Conservation (phyloP, 305 asterid genomes). For the Ruellia speciosa region DNA sequence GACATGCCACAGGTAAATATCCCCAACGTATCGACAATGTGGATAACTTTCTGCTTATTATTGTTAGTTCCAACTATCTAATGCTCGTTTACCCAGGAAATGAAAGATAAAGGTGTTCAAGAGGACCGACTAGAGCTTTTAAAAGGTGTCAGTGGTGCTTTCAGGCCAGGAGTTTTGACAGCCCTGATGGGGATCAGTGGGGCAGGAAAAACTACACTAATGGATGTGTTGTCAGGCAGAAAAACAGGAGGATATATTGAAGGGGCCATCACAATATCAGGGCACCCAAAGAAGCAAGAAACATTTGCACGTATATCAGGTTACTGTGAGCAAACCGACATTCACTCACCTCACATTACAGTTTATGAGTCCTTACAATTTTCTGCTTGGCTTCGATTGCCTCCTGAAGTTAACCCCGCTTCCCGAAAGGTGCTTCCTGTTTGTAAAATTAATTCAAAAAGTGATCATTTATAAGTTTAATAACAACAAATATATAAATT, state of each 20-base stretch:
- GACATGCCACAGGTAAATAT: slow-evolving; percentile 79
- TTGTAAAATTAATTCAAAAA: not conserved
- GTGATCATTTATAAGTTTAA: not conserved
- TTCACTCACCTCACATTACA: slow-evolving; percentile 91
- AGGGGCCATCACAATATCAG: slow-evolving; percentile 69
- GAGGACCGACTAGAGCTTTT: slow-evolving; percentile 64
- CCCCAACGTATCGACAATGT: no score
- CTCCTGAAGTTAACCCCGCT: slow-evolving; percentile 53
- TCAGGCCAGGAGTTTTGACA: slow-evolving; percentile 87
- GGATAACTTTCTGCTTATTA: not conserved
- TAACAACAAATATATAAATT: not conserved
- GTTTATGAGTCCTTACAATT: slow-evolving; percentile 68
- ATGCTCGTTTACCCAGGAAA: slow-evolving; percentile 40
- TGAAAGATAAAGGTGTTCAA: slow-evolving; percentile 55
- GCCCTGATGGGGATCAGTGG: slow-evolving; percentile 95
- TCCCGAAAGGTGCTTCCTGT: slow-evolving; percentile 42
- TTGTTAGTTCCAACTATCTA: not conserved
- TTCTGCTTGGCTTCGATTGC: slow-evolving; percentile 87
- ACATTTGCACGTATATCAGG: slow-evolving; percentile 92
- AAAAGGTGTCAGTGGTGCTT: slow-evolving; percentile 87
- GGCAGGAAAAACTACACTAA: slow-evolving; percentile 85
- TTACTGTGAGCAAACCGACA: slow-evolving; percentile 90
- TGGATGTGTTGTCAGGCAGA: slow-evolving; percentile 87
- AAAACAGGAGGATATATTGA: slow-evolving; percentile 81
- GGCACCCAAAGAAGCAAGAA: slow-evolving; percentile 82